Conservation (phyloP, 2,329 filamentous ascomycete genomes). For the Monosporascus sp. region DNA sequence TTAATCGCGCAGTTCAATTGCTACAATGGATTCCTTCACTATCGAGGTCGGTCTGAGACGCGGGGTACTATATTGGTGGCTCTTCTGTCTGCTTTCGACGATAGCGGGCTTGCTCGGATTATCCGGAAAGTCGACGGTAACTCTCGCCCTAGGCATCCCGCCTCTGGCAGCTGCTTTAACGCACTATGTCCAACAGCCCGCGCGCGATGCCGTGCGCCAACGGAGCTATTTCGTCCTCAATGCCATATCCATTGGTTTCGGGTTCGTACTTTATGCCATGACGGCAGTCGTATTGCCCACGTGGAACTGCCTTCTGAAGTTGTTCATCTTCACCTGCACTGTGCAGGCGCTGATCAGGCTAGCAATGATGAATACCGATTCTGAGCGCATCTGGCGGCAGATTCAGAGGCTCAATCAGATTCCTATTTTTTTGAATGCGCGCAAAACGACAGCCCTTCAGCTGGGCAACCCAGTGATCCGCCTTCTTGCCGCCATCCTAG, state of each 20-base stretch:
- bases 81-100: neutral
- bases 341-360: neutral
- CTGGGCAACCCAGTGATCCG: neutral
- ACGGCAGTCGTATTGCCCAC: neutral
- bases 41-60: neutral
- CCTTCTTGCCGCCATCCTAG: neutral
- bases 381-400: neutral
- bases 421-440: neutral
- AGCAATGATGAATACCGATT: neutral
- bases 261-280: neutral
- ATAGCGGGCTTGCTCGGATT: neutral
- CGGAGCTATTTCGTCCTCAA: neutral
- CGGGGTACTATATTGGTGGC: neutral
- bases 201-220: neutral
- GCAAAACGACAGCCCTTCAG: neutral
- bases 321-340: neutral
- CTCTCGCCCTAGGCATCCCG: neutral
- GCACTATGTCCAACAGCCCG: neutral
- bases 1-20: neutral
- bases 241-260: neutral
- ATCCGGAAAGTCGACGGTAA: neutral
- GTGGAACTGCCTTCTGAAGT: neutral
- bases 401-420: neutral
- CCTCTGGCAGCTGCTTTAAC: neutral
- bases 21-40: neutral